A percentile compares a stretch with the other conserved stretches of the same genome.
Conservation (phyloP, 2,329 filamentous ascomycete genomes). For the Penicillium expansum region DNA sequence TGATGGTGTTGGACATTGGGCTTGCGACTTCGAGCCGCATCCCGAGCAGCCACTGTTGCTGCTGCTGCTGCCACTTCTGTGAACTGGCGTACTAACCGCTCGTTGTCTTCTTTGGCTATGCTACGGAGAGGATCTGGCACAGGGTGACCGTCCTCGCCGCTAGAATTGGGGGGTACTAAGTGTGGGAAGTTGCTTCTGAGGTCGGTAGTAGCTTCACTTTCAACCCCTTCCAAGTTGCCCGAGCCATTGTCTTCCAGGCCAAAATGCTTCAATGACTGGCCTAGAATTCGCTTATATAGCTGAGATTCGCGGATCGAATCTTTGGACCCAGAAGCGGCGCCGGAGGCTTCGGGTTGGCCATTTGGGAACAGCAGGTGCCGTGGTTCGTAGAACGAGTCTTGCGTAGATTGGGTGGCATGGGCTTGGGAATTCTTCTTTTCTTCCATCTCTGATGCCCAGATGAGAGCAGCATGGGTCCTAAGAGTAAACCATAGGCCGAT, state of each 20-base stretch:
- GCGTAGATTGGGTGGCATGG: constrained; percentile 15
- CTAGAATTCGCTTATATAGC: constrained; percentile 88
- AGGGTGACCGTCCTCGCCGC: constrained; percentile 40
- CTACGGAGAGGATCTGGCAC: constrained; percentile 51
- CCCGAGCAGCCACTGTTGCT: constrained; percentile 79
- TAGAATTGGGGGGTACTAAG: constrained; percentile 69
- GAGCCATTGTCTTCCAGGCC: constrained; percentile 62
- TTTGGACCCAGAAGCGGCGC: constrained; percentile 50
- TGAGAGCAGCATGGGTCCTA: constrained; percentile 90
- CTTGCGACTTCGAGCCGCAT: constrained; percentile 59
- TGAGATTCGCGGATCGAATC: constrained; percentile 80
- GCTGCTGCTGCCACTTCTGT: constrained; percentile 92
- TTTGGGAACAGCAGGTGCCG: constrained; percentile 32
- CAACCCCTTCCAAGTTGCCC: constrained; percentile 33
- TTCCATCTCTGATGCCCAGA: constrained; percentile 84
- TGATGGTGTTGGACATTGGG: constrained; percentile 41
- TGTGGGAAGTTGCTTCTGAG: constrained; percentile 55
- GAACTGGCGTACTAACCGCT: constrained; percentile 76
- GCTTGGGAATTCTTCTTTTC: constrained; percentile 61
- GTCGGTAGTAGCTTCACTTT: constrained; percentile 21
- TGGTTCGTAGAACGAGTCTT: constrained; percentile 37
- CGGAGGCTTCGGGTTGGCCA: constrained; percentile 30
- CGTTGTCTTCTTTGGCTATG: constrained; percentile 78
- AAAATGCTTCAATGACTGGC: constrained; percentile 81
- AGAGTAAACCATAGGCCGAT: constrained; percentile 95